These are phyloP conservation scores for Colletotrichum sp. DNA, from an alignment of 2,329 filamentous ascomycete species.

Conservation along the genomic window DNA sequence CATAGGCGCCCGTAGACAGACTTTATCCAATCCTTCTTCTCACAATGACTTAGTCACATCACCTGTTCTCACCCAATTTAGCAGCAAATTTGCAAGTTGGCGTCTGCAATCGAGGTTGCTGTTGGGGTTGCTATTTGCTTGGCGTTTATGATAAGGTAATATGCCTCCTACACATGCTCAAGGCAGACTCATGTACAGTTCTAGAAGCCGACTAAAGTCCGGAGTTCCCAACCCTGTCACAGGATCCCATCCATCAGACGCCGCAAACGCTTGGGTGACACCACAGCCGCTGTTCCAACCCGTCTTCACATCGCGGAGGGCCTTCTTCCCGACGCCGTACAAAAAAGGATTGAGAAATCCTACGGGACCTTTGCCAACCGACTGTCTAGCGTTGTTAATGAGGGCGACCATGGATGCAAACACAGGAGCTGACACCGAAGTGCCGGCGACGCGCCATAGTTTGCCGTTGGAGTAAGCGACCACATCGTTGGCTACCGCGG, in stretches of 20 bases:
- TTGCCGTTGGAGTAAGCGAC: neutral
- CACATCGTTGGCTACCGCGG: slow-evolving; percentile 57
- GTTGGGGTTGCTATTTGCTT: neutral
- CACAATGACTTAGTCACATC: neutral
- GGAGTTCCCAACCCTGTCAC: slow-evolving; percentile 29
- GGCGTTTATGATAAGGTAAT: neutral
- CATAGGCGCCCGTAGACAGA: neutral
- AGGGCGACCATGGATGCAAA: slow-evolving; percentile 23
- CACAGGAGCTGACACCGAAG: slow-evolving; percentile 14
- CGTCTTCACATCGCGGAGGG: slow-evolving; percentile 27
- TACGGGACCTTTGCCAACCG: slow-evolving; percentile 35
- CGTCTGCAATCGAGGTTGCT: neutral
- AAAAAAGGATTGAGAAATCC: slow-evolving; percentile 42
- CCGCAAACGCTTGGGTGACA: slow-evolving; percentile 27
- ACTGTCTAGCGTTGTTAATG: slow-evolving; percentile 41
- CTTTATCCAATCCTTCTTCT: neutral
- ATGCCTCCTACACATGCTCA: neutral
- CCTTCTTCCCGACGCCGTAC: slow-evolving; percentile 25
- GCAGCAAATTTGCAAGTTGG: neutral
- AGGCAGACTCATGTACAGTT: neutral
- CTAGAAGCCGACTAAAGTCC: neutral
- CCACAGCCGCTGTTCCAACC: slow-evolving; percentile 31
- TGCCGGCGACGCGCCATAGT: neutral
- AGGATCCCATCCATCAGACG: slow-evolving; percentile 30
- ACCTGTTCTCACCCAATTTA: neutral